Conservation (phyloP, 2,329 filamentous ascomycete genomes). For the Aspergillus ochraceus region DNA sequence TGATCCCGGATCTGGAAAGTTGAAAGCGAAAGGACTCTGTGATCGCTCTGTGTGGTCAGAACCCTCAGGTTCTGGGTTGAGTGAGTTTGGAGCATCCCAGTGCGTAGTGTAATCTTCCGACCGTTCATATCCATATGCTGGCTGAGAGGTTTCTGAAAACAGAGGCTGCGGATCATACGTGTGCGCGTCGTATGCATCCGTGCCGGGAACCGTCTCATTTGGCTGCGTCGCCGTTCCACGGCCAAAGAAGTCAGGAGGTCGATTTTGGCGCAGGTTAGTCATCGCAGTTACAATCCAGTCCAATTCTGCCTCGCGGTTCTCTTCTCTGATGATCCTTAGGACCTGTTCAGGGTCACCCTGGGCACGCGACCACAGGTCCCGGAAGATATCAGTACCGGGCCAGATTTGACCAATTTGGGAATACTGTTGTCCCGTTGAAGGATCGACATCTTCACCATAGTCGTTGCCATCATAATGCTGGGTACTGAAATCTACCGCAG, state of each 20-base stretch:
- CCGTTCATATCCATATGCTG: not conserved
- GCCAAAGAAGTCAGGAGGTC: not conserved
- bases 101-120: not conserved
- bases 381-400: constrained; percentile 48
- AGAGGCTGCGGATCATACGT: not conserved
- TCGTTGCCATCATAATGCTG: constrained; percentile 4
- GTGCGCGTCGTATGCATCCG: not conserved
- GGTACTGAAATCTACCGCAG: not conserved
- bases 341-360: constrained; percentile 61
- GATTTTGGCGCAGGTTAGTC: constrained; percentile 28
- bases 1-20: not conserved
- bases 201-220: not conserved
- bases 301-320: constrained; percentile 60
- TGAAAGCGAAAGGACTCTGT: constrained; percentile 3
- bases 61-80: not conserved
- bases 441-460: not conserved
- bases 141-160: not conserved
- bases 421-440: constrained; percentile 1
- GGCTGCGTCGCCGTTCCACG: constrained; percentile 1
- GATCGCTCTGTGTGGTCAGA: not conserved
- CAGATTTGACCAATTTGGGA: constrained; percentile 14
- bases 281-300: constrained; percentile 61
- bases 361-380: constrained; percentile 59
- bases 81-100: constrained; percentile 4
- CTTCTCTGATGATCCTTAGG: constrained; percentile 61